Conservation (phyloP, 257 asterid species). For the Cruciata laevipes region DNA sequence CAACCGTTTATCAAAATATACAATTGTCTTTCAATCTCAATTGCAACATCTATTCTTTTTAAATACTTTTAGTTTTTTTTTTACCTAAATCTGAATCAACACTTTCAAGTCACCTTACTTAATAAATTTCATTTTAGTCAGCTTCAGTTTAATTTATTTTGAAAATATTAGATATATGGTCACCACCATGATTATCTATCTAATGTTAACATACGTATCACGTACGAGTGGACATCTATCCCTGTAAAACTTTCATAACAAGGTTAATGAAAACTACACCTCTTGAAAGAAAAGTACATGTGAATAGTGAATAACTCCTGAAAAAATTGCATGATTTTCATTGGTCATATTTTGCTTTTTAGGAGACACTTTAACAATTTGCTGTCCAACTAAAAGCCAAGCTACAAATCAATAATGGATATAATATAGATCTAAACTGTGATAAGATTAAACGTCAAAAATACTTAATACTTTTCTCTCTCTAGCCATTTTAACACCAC, state of each 20-base stretch:
- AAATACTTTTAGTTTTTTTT: too few relatives aligned
- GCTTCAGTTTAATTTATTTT: too few relatives aligned
- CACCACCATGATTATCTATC: too few relatives aligned
- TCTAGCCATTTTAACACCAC: slow-evolving; percentile 19
- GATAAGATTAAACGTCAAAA: slow-evolving; percentile 1
- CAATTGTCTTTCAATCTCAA: too few relatives aligned
- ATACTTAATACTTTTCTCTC: neutral
- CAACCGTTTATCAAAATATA: too few relatives aligned
- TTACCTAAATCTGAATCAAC: too few relatives aligned
- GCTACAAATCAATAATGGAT: slow-evolving; percentile 2
- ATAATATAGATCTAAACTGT: neutral
- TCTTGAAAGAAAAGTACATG: neutral
- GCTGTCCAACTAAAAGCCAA: slow-evolving; percentile 14
- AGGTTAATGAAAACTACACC: slow-evolving; percentile 24
- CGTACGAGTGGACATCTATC: too few relatives aligned
- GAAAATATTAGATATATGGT: too few relatives aligned
- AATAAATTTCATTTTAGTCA: too few relatives aligned
- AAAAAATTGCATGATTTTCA: neutral
- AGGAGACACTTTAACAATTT: neutral
- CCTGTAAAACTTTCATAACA: neutral
- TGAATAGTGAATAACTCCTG: slow-evolving; percentile 1
- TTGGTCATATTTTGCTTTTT: neutral
- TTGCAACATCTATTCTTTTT: too few relatives aligned
- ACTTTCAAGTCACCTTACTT: too few relatives aligned
- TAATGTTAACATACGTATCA: too few relatives aligned